These are phyloP conservation scores for Pichia sp. DNA, from an alignment of 1,139 yeast genomes.

Conservation along the genomic window DNA sequence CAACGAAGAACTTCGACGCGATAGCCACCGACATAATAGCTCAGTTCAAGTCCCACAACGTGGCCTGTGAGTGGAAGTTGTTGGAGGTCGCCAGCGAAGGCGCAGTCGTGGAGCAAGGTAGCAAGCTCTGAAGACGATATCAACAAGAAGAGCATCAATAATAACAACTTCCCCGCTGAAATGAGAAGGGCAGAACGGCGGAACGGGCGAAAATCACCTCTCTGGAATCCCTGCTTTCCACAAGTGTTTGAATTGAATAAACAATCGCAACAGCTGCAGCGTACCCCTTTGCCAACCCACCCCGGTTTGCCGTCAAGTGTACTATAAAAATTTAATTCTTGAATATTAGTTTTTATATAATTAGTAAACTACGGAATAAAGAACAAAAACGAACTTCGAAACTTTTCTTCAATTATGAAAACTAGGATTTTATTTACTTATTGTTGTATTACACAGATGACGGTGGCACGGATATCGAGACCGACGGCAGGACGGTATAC, in stretches of 20 bases:
- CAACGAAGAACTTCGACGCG: constrained; percentile 80
- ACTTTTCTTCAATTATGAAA: neutral
- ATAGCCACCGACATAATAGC: constrained; percentile 73
- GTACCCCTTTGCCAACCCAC: neutral
- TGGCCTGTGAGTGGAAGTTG: constrained; percentile 75
- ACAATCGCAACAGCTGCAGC: neutral
- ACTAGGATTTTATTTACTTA: no score
- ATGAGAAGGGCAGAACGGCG: no score
- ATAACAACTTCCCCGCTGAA: no score
- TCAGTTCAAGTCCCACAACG: constrained; percentile 62
- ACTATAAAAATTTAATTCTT: constrained; percentile 13
- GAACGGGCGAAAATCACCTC: no score
- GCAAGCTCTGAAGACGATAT: constrained; percentile 21
- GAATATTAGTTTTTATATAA: constrained; percentile 17
- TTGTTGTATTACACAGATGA: no score
- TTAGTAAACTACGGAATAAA: neutral
- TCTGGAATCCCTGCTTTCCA: neutral
- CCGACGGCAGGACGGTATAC: no score
- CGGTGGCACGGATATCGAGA: no score
- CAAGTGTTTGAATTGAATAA: constrained; percentile 6
- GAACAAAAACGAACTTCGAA: no score
- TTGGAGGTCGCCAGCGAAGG: constrained; percentile 87
- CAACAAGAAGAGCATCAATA: no score
- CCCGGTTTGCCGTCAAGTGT: neutral
- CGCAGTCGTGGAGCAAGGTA: constrained; percentile 44